Evolutionary conservation across 371 early-diverging fungal genomes (phyloP), one percentile per base, ranked within the genome.

Genomic region (Umbelopsis sp.): DNA sequence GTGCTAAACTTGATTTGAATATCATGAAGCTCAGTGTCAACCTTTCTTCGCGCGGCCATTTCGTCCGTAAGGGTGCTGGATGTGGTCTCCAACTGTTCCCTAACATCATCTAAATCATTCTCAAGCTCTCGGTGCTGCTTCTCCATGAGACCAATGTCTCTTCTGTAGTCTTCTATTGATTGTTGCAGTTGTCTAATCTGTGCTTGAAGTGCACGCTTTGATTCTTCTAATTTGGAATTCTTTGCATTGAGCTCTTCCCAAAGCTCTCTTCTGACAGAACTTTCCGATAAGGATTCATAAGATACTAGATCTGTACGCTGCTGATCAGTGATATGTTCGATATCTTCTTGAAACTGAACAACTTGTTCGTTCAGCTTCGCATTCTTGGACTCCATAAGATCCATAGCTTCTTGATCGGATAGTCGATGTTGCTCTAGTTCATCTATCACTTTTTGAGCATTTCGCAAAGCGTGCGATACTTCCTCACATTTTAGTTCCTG

Each of bases 281-380:
- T 35, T 8, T 12, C 53, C 14, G 53, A 53, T 7, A 14, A 7
- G 14, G 29, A 14, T 14, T 53, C 53, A 24, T 29, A 8, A 10
- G 22, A 29, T 9, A 29, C 53, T 9, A 53, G 4, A 53, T 53
- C 53, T 5, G 32, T 35, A 14, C 29, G 14, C 14, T 53, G 53
- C 14, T 29, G 53, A 12, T 53, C 53, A 72, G 88, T 87, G 57
- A 91, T 73, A 11, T 87, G 86, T n/a, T 87, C 89, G 14, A 92
- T 70, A 70, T 94, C 93, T n/a, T 78, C 70, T 71, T 92, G 92
- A 35, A 92, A 77, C 37, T 84, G 72, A 32, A 80, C 79, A 45
- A 53, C 53, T 22, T 53, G 22, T 25, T 53, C 53, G 16, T 12
- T 53, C 29, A 53, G 14, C 14, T 29, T 53, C 10, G 22, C 29